Percentiles rank a stretch among this genome's conserved stretches.
Conservation (phyloP, 1,284 basidiomycete genomes). For the Leccinum ambiguum region DNA sequence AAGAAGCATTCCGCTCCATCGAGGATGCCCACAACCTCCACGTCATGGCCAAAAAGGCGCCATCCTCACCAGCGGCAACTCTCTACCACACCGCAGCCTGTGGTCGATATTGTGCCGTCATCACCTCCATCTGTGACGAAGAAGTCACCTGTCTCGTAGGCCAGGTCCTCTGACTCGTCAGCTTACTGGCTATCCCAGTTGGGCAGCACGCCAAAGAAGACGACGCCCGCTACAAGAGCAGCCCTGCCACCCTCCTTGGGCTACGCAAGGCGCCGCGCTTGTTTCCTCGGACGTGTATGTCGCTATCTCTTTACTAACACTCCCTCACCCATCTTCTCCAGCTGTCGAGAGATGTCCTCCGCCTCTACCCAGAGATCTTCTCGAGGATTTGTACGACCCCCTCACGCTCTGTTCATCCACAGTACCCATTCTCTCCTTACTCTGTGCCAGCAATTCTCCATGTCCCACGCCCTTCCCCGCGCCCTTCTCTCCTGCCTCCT, state of each 20-base stretch:
- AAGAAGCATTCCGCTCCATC: slow-evolving; percentile 97
- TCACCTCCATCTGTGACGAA: slow-evolving; percentile 69
- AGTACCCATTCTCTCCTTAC: not conserved
- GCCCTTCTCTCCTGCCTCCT: not conserved
- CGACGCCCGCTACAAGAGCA: slow-evolving; percentile 74
- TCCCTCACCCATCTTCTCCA: slow-evolving; percentile 28
- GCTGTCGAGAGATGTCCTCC: slow-evolving; percentile 85
- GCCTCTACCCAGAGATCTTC: slow-evolving; percentile 50
- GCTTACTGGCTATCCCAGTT: slow-evolving; percentile 93
- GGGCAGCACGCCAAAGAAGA: slow-evolving; percentile 69
- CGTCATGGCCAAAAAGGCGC: slow-evolving; percentile 89
- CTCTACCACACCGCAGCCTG: slow-evolving; percentile 97
- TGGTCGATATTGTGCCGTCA: slow-evolving; percentile 80
- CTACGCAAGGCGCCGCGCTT: slow-evolving; percentile 57
- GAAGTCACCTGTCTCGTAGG: slow-evolving; percentile 85
- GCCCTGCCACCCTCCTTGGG: slow-evolving; percentile 36
- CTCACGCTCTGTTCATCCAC: slow-evolving; percentile 80
- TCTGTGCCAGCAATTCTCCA: slow-evolving; percentile 38
- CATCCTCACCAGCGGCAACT: slow-evolving; percentile 94
- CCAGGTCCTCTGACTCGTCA: slow-evolving; percentile 80
- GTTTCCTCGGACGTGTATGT: slow-evolving; percentile 84
- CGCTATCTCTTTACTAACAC: not conserved
- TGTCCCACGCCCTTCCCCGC: slow-evolving; percentile 66
- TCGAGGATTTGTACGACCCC: slow-evolving; percentile 51
- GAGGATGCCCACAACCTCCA: slow-evolving; percentile 98